Evolutionary conservation across 1,284 basidiomycete genomes (phyloP).

Genomic region (Malassezia sympodialis): DNA sequence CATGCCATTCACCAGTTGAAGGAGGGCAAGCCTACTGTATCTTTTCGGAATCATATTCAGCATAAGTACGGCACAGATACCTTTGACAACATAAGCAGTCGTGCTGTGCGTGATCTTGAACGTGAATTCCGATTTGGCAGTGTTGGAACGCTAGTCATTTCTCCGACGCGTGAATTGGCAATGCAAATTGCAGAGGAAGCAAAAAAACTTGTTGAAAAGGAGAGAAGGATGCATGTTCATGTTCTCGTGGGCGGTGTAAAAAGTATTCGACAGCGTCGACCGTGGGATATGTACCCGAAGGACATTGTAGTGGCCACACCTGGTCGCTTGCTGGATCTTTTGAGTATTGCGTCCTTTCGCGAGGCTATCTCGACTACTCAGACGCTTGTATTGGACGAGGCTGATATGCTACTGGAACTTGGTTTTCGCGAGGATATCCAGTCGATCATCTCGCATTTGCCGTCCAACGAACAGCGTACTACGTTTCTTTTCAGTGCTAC

Average conservation of each 20-base stretch:
- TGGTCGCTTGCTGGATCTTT: conserved; percentile 72
- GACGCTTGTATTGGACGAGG: conserved; percentile 83
- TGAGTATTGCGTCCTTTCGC: conserved; percentile 50
- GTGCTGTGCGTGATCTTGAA: neutral
- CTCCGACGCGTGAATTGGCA: conserved; percentile 86
- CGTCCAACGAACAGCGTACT: conserved; percentile 61
- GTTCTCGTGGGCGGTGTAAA: conserved; percentile 72
- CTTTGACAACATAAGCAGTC: neutral
- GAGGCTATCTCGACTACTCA: conserved; percentile 50
- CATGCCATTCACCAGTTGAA: conserved; percentile 31
- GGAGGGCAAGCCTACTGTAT: neutral
- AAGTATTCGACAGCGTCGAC: conserved; percentile 59
- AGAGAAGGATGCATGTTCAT: conserved; percentile 54
- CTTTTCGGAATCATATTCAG: neutral
- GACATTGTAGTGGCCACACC: conserved; percentile 90
- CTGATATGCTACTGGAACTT: conserved; percentile 89
- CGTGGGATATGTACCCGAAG: conserved; percentile 59
- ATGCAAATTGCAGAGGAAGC: conserved; percentile 86
- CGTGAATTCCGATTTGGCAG: conserved; percentile 28
- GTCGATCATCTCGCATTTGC: conserved; percentile 63
- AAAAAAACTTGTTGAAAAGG: conserved; percentile 59
- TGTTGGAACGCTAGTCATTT: conserved; percentile 74
- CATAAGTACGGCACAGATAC: neutral
- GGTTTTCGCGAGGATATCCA: conserved; percentile 87
- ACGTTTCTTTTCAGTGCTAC: conserved; percentile 94